Conservation (phyloP, 805 yeast species). For the Monosporozyma unispora region DNA sequence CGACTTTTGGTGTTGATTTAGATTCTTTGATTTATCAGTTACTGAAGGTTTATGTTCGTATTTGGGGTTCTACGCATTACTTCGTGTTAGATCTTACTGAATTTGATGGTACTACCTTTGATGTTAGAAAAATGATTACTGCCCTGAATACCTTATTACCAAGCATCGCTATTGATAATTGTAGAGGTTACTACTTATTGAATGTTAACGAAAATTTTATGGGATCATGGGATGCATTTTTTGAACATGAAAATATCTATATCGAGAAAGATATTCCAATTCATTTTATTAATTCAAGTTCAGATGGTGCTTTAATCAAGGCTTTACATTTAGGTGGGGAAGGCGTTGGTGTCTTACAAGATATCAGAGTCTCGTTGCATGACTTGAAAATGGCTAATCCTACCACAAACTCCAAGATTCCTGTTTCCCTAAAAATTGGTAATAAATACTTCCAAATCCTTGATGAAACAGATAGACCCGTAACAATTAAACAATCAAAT, state of each 20-base stretch:
- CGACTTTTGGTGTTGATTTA: constrained; percentile 30
- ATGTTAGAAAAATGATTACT: constrained; percentile 15
- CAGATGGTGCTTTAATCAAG: constrained; percentile 37
- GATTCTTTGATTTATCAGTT: constrained; percentile 51
- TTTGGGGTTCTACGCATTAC: constrained; percentile 62
- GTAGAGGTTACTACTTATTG: constrained; percentile 43
- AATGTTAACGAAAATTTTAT: constrained; percentile 30
- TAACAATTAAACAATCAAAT: constrained; percentile 29
- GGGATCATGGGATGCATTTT: constrained; percentile 17
- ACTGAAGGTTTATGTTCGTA: constrained; percentile 55
- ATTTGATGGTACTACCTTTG: constrained; percentile 29
- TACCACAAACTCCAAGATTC: constrained; percentile 41
- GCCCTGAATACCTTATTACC: constrained; percentile 42
- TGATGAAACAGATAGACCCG: constrained; percentile 36
- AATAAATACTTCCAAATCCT: constrained; percentile 54
- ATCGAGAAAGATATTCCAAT: constrained; percentile 27
- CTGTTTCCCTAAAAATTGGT: constrained; percentile 62
- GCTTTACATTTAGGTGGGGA: constrained; percentile 38
- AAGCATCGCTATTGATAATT: constrained; percentile 40
- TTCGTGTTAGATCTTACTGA: constrained; percentile 64
- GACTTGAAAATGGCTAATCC: constrained; percentile 47
- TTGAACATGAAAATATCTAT: constrained; percentile 19
- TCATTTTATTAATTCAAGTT: constrained; percentile 38
- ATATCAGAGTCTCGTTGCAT: constrained; percentile 42
- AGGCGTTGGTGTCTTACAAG: constrained; percentile 36